Evolutionary conservation across 192 early-diverging fungal genomes (phyloP).

Genomic region (Funneliformis geosporum): DNA sequence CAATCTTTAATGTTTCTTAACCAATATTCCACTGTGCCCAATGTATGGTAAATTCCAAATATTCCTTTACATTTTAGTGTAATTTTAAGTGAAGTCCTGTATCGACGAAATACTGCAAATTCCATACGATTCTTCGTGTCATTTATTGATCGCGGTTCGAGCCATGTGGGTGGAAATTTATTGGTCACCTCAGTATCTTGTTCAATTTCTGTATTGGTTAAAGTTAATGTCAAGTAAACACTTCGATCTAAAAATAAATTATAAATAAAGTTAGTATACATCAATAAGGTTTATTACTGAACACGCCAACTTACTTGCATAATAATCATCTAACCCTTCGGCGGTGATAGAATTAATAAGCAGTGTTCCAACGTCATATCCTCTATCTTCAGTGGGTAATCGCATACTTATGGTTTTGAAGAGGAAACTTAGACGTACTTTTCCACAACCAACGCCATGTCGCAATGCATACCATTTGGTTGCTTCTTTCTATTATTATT

Average conservation of each 20-base stretch:
- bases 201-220: conserved; percentile 7
- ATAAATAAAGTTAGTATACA: neutral
- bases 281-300: neutral
- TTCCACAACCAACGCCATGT: conserved; percentile 27
- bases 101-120: conserved; percentile 20
- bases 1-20: conserved; percentile 10
- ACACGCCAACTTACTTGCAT: neutral
- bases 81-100: conserved; percentile 7
- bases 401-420: conserved; percentile 1
- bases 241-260: neutral
- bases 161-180: neutral
- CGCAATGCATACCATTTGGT: conserved; percentile 26
- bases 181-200: neutral
- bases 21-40: conserved; percentile 5
- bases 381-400: conserved; percentile 24
- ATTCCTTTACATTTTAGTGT: neutral
- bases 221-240: neutral
- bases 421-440: conserved; percentile 22
- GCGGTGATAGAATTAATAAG: neutral
- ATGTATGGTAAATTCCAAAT: neutral
- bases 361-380: conserved; percentile 29
- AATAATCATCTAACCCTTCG: neutral
- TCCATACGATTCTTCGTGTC: neutral
- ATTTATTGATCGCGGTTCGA: neutral
- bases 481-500: conserved; percentile 1